These are phyloP conservation scores for Cytospora paraplurivora DNA, from an alignment of 2,329 filamentous ascomycete species.

Conservation along the genomic window DNA sequence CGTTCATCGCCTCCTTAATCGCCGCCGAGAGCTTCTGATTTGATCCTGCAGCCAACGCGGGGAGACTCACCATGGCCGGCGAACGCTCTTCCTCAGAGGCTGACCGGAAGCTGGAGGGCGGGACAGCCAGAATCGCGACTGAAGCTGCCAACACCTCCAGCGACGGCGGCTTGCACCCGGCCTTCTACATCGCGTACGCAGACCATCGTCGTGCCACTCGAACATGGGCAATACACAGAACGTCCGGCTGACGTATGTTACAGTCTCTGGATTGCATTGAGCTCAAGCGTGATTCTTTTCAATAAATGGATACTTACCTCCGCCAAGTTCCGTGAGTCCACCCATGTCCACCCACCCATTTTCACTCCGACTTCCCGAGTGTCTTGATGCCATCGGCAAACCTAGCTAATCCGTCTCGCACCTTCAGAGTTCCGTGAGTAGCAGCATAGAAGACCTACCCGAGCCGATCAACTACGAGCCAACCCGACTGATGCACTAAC, in stretches of 20 bases:
- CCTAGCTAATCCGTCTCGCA: constrained; percentile 9
- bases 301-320: constrained; percentile 94
- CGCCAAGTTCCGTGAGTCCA: constrained; percentile 70
- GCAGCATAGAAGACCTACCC: neutral
- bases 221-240: neutral
- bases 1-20: neutral
- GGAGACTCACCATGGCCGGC: constrained; percentile 22
- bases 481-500: constrained; percentile 39
- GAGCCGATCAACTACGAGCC: neutral
- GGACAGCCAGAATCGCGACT: constrained; percentile 18
- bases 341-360: neutral
- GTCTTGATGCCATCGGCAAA: neutral
- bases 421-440: constrained; percentile 23
- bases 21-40: neutral
- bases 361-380: neutral
- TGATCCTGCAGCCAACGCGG: neutral
- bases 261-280: constrained; percentile 85
- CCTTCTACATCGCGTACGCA: constrained; percentile 72
- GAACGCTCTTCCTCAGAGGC: constrained; percentile 28
- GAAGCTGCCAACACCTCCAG: constrained; percentile 19
- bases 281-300: constrained; percentile 88
- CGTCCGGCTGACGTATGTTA: constrained; percentile 1
- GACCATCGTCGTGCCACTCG: constrained; percentile 5
- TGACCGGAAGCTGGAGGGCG: constrained; percentile 28
- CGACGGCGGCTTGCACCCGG: constrained; percentile 59